Evolutionary conservation across 352 stramenopile genomes (phyloP), one percentile per base, ranked within the genome.

Genomic region (Phytophthora tentaculata): DNA sequence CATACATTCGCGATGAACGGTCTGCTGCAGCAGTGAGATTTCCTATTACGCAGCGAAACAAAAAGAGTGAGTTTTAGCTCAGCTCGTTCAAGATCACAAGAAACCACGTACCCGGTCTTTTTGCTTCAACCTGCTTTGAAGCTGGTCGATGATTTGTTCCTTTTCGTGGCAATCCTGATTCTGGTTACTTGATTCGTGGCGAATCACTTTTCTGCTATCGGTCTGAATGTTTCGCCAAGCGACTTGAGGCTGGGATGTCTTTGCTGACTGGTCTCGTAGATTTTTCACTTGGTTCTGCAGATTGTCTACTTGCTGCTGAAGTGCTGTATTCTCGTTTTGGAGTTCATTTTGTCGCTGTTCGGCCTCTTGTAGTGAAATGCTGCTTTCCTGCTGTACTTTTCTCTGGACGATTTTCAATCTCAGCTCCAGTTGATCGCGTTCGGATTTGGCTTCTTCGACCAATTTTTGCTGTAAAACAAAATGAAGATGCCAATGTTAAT

Each of bases 1-100:
- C 24, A 95, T 69, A 51, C 87, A 94, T 67, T 95, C 87, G 7
- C 84, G 80, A 70, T 95, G 86, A 59, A 95, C 87, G 1, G 87
- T 95, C 37, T 91, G 84, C 53, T 94, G 85, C 13, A 95, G 69
- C 16, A 94, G 64, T 9, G 67, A 20, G 17, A 95, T 94, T 64
- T 95, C 87, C 84, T 95, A 24, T 22, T 39, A 4, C n/a, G 35
- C 2, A 17, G 12, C 35, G 2, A 43, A n/a, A n/a, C n/a, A n/a
- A 5, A 43, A 43, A 43, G 7, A n/a, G 12, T 43, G 12, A 43
- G 35, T 43, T 43, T 57, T 56, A 28, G 16, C 17, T 54, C 35
- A 60, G 8, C 22, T 6, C 35, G 52, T 13, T 41, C 19, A 47
- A 51, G 20, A n/a, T 24, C n/a, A 48, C 14, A 22, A 41, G 14